Conservation (phyloP, 768 basidiomycete genomes). For the Macrolepiota dolichaula region DNA sequence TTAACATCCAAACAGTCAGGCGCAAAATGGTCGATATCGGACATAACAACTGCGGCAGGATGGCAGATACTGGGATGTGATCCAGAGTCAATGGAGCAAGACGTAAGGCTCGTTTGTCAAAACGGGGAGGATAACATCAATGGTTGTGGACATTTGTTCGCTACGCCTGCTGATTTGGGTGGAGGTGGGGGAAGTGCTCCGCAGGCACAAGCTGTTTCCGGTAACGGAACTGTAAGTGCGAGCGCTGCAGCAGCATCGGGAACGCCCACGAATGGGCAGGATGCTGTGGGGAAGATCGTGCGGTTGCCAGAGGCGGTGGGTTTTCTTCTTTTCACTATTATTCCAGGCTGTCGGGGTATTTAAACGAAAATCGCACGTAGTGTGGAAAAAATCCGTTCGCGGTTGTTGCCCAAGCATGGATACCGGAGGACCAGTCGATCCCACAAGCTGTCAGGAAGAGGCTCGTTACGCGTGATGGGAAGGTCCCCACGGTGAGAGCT, state of each 20-base stretch:
- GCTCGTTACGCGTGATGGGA: constrained; percentile 14
- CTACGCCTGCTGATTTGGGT: constrained; percentile 15
- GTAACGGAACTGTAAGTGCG: constrained; percentile 21
- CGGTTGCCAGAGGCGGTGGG: constrained; percentile 49
- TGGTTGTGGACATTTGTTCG: constrained; percentile 10
- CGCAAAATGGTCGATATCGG: constrained; percentile 31
- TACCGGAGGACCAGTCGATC: constrained; percentile 17
- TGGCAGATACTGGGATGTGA: constrained; percentile 50
- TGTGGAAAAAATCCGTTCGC: constrained; percentile 21
- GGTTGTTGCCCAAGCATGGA: constrained; percentile 18
- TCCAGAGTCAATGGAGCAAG: constrained; percentile 34
- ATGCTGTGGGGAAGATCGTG: constrained; percentile 39
- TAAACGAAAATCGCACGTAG: constrained; percentile 2
- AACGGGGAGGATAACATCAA: constrained; percentile 11
- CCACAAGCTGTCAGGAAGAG: constrained; percentile 13
- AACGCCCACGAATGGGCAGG: constrained; percentile 6
- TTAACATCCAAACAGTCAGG: constrained; percentile 30
- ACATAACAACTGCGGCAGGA: constrained; percentile 46
- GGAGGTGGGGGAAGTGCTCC: constrained; percentile 20
- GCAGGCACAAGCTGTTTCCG: background rate
- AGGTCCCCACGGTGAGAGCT: constrained; percentile 14
- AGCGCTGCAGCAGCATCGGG: constrained; percentile 35
- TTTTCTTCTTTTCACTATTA: constrained; percentile 2
- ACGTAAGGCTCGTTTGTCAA: constrained; percentile 47
- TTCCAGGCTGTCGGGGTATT: too few relatives aligned